Evolutionary conservation across 176 grass and related monocot species (phyloP).

Genomic region (Zea luxurians): DNA sequence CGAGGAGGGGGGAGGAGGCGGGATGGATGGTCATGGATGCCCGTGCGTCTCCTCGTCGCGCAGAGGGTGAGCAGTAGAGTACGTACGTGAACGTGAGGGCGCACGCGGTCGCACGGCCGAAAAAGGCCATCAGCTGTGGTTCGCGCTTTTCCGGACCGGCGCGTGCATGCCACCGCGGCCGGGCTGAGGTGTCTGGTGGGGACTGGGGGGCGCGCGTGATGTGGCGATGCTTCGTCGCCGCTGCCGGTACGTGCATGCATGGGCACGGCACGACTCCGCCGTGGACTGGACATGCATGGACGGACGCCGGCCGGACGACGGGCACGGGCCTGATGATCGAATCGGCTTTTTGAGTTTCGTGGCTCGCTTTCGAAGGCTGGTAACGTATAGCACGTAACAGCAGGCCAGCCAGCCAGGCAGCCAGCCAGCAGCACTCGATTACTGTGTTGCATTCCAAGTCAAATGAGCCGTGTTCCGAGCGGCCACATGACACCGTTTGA

Average conservation of each 20-base stretch:
- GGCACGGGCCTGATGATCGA: neutral
- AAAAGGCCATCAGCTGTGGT: slow-evolving; percentile 22
- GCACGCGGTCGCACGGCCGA: slow-evolving; percentile 26
- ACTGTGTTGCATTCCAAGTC: neutral
- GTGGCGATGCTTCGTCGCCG: slow-evolving; percentile 13
- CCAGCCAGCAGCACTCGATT: neutral
- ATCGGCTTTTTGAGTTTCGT: neutral
- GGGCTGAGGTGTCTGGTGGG: neutral
- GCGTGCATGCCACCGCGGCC: slow-evolving; percentile 5
- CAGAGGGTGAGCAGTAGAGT: neutral
- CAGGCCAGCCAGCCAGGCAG: no score
- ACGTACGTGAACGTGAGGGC: neutral
- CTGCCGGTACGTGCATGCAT: neutral
- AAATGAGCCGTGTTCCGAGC: neutral
- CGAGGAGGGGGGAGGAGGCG: no score
- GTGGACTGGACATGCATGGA: neutral
- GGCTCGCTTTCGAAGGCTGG: neutral
- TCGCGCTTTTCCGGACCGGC: slow-evolving; percentile 30
- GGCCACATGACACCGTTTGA: neutral
- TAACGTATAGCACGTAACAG: neutral
- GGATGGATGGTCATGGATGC: no score
- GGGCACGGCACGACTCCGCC: neutral
- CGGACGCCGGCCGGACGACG: neutral
- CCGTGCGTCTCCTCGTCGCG: no score
- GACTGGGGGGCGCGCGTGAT: neutral